Base-by-base conservation (phyloP, 139 green algal genomes). In the Pleodorina starrii region DNA sequence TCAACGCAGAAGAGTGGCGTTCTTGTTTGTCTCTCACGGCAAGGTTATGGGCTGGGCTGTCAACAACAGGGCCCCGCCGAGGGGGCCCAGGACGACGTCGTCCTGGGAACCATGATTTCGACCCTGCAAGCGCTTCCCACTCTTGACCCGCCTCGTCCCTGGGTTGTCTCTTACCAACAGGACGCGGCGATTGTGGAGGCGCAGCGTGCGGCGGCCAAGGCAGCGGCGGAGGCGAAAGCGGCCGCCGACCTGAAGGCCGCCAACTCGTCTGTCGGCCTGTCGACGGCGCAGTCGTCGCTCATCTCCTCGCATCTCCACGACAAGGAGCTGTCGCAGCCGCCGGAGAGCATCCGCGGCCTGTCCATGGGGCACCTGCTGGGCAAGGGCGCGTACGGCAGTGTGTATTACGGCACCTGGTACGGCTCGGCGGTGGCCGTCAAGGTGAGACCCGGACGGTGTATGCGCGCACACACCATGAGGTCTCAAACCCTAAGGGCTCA, bases 381-480 rank as follows among this genome's bases (percentile, higher is more conserved):
- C 59, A 89, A 90, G 79, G 91, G 91, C 48, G 84, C 91, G 35
- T 94, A 92, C 84, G 91, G 91, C 71, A 80, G 63, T 46, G 91
- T 94, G 35, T 94, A 94, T 66, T 90, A 89, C n/a, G 90, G 77
- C 44, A 84, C 48, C 21, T 90, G 87, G 88, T 91, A 88, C 74
- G 87, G 90, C 82, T 81, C 91, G 1, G 19, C 88, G 11, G 91
- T 93, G 32, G 91, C 91, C 0, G 88, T 94, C 71, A 94, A 94
- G 88, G 77, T 93, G 21, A 60, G 48, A 5, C 2, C 0, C 27
- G 16, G 57, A 16, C 2, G 11, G 48, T 12, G 48, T 57, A 57
- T 57, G 48, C n/a, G n/a, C n/a, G n/a, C n/a, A n/a, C n/a, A n/a
- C n/a, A n/a, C n/a, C n/a, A n/a, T n/a, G n/a, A n/a, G n/a, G n/a